Evolutionary conservation across 2,329 filamentous ascomycete species (phyloP), one percentile per base, ranked within the genome.

Genomic region (Colletotrichum incanum): DNA sequence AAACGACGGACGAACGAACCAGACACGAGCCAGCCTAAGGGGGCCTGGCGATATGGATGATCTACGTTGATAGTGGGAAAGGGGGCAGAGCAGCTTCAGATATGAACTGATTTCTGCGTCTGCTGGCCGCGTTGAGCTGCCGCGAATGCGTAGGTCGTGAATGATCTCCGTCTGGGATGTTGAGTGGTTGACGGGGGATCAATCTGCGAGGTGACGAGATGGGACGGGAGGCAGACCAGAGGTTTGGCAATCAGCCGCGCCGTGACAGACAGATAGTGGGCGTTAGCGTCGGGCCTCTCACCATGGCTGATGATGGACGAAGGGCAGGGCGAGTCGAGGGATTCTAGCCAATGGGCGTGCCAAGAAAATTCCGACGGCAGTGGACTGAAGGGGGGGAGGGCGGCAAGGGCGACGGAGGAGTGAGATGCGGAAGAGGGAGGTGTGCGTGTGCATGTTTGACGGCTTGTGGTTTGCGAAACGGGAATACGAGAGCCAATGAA

Each of bases 31-130:
- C 4, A 31, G 26, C 26, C 41, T 9, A 28, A 26, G 49, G 49
- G 23, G 26, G 52, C 16, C 20, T 68, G 50, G 39, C 20, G 45
- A 23, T 59, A 43, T 59, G 62, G 55, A 65, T 49, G 67, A 63
- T 63, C 39, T 39, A 31, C 49, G 31, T 16, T 55, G 66, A 39
- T 54, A 4, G 43, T 34, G 23, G 39, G 60, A 34, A 65, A 62
- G 50, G 72, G 64, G 69, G 64, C 52, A 59, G 23, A 41, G 31
- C 64, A 28, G 69, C 69, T 60, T 70, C 69, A 73, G 61, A 66
- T 64, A 72, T 67, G 68, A 65, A 71, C 63, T 73, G 71, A 72
- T 72, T 64, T 11, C 54, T 73, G 71, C 71, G 39, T 72, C 34
- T 52, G 54, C 39, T 47, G 20, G 52, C 65, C 52, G 37, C 47